phyloP scores from a whole-genome alignment of 2,329 filamentous ascomycete species.

The Hirsutella rhossiliensis region DNA sequence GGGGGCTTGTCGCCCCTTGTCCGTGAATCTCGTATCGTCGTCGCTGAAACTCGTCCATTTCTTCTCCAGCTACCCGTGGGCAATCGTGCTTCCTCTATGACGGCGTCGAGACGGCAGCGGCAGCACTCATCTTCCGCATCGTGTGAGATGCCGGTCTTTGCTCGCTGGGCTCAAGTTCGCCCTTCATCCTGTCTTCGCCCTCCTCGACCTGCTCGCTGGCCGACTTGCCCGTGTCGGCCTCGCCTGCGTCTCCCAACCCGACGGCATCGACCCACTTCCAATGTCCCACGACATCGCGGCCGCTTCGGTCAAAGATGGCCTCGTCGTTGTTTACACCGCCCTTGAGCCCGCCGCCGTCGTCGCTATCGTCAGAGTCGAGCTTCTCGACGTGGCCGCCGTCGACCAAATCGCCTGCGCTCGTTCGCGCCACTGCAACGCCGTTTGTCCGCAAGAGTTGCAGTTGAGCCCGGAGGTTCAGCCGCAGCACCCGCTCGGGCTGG shows the following conservation, averaged over 20 bases:
- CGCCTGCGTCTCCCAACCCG: constrained; percentile 28
- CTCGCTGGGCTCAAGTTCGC: constrained; percentile 20
- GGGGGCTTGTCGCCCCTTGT: no score
- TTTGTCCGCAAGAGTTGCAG: constrained; percentile 43
- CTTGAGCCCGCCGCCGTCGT: constrained; percentile 1
- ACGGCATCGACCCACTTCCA: constrained; percentile 44
- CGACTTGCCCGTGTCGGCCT: constrained; percentile 16
- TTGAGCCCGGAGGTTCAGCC: constrained; percentile 46
- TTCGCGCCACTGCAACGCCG: constrained; percentile 34
- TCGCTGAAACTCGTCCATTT: no score
- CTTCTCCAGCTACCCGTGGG: neutral
- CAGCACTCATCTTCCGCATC: neutral
- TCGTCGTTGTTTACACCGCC: constrained; percentile 34
- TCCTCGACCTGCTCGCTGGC: constrained; percentile 20
- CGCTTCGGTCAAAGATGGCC: constrained; percentile 36
- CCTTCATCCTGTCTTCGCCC: constrained; percentile 21
- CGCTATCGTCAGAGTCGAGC: constrained; percentile 12
- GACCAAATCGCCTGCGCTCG: constrained; percentile 35
- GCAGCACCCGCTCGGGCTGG: constrained; percentile 44
- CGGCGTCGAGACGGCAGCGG: constrained; percentile 1
- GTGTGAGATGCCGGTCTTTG: constrained; percentile 5
- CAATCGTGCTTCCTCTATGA: neutral
- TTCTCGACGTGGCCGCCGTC: constrained; percentile 31
- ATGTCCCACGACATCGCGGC: constrained; percentile 24
- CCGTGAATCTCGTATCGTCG: no score